Evolutionary conservation across 2,329 filamentous ascomycete species (phyloP).

Genomic region (Aspergillus sp.): DNA sequence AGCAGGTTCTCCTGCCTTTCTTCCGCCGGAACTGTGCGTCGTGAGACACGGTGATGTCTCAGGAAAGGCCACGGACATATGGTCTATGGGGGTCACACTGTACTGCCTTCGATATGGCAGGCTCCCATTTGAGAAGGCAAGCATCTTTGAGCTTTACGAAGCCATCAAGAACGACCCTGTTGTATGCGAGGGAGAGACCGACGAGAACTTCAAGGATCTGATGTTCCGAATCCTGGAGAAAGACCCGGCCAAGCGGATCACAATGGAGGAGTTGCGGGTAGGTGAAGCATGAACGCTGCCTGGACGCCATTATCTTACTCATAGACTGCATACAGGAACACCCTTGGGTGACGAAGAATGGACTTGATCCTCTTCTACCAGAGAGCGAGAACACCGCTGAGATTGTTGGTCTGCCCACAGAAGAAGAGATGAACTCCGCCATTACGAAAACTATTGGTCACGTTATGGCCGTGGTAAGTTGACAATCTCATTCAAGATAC

Average conservation of each 20-base stretch:
- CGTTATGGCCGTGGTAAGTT: conserved; percentile 72
- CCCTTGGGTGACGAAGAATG: conserved; percentile 85
- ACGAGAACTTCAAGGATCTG: conserved; percentile 71
- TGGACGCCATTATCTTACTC: neutral
- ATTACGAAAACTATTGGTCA: conserved; percentile 89
- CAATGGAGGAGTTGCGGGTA: conserved; percentile 79
- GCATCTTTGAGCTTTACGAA: conserved; percentile 84
- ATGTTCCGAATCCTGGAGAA: conserved; percentile 78
- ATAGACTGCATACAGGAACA: conserved; percentile 63
- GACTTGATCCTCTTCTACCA: conserved; percentile 74
- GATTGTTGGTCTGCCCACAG: conserved; percentile 78
- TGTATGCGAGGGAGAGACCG: conserved; percentile 63
- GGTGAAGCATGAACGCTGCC: conserved; percentile 34
- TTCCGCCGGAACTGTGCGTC: conserved; percentile 89
- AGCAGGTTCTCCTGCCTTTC: conserved; percentile 89
- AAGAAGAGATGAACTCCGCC: conserved; percentile 84
- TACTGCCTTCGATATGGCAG: conserved; percentile 88
- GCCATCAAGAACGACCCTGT: conserved; percentile 75
- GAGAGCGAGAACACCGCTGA: conserved; percentile 83
- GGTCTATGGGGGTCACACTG: conserved; percentile 96
- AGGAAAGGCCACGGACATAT: conserved; percentile 88
- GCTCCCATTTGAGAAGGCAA: conserved; percentile 79
- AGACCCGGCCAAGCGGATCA: conserved; percentile 78
- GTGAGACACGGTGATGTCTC: conserved; percentile 83
- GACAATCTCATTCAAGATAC: neutral